Evolutionary conservation across 345 rosid species (phyloP), one percentile per base, ranked within the genome.

Genomic region (Arabidopsis thaliana): DNA sequence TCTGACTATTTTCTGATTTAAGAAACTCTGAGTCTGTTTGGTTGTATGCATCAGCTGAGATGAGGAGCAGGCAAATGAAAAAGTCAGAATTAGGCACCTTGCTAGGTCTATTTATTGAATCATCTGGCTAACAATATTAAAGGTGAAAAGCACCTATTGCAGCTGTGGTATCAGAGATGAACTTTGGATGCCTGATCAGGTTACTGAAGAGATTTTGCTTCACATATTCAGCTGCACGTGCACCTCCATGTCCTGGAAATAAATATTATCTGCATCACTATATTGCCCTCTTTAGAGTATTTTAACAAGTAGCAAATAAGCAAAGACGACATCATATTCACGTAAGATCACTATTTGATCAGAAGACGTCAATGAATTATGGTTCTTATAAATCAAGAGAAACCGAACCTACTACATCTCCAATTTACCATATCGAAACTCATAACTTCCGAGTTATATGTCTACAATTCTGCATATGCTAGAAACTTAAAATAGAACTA

Each of bases 221-320:
- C 82, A 96, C 97, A 78, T 89, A 96, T 82, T 96, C 98, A 74
- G 99, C 99, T 60, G 99, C 99, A 41, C 98, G 91, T 68, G 90
- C 96, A 73, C 99, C 99, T 61, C 99, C 99, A 83, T 96, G 99
- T 77, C 99, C 99, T 96, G 82, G 71, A 84, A 16, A 66, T 13
- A 68, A 51, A 50, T 75, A 77, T 32, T 16, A 20, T 61, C 55
- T 75, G 8, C 25, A 65, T 69, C 53, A 78, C 23, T n/a, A 62
- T 2, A 33, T 6, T 34, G 6, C 6, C 11, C 58, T 68, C 30
- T 59, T 41, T 14, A 67, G 7, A 58, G 5, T 16, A 60, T 5
- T 23, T n/a, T 75, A 59, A 11, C 12, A 38, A 12, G 67, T 38
- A 11, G n/a, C 53, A n/a, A 11, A 11, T 45, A 45, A 37, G 32